Evolutionary conservation across 345 rosid genomes (phyloP), one percentile per base, ranked within the genome.

Genomic region (Isatis tinctoria): DNA sequence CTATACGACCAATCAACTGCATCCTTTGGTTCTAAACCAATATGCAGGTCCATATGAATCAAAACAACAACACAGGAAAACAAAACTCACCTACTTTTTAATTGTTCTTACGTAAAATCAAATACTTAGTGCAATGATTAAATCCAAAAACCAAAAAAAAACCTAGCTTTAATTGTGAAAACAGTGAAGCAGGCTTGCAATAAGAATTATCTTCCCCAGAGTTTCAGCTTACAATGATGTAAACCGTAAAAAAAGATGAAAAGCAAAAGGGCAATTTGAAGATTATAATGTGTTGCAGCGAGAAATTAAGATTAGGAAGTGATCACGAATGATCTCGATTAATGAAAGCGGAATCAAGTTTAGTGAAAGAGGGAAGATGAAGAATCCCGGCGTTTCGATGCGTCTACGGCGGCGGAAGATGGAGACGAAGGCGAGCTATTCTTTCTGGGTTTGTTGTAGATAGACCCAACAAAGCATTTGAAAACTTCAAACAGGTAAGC

Each of bases 1-100:
- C 84, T 85, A 83, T 95, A 92, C 6, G 68, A 74, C 98, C 98
- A 94, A 80, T 87, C 92, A 45, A 80, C 79, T 7, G 90, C 97
- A 79, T 92, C 97, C 12, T 79, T 81, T 30, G 64, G 66, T 74
- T 83, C 88, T 59, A 95, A 65, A 80, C 80, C 53, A 70, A 74
- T 66, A 51, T 86, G 95, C 96, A 73, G 63, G 48, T 87, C 96
- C 97, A 87, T 87, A 65, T 74, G 18, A 45, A 74, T 77, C 65
- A 3, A 61, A 69, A 22, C n/a, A n/a, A n/a, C n/a, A 72, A 40
- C 64, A 54, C 7, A 54, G 26, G 44, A 10, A 0, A 43, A 65
- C 32, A 48, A 74, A 57, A 43, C 35, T 48, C 60, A 11, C 9
- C 4, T 30, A 22, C 43, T 20, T 56, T n/a, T 16, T 33, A 9